Conservation (phyloP, 2,329 filamentous ascomycete species). For the Cytospora paraplurivora region DNA sequence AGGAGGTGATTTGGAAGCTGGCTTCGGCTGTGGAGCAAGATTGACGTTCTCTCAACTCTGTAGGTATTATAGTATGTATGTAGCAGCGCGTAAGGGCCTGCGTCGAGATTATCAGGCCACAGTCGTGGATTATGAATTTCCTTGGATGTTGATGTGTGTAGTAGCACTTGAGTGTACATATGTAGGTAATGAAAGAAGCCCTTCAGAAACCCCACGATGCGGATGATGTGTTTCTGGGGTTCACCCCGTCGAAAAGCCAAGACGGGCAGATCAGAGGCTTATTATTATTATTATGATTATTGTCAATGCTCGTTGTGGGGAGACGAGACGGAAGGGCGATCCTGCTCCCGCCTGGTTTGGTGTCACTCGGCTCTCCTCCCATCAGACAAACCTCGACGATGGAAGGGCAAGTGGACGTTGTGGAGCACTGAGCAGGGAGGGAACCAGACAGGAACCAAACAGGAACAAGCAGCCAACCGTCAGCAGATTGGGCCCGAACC, state of each 20-base stretch:
- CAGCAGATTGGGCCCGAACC: slow-evolving; percentile 16
- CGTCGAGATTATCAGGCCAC: no score
- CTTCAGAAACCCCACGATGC: not conserved
- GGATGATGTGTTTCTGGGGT: slow-evolving; percentile 1
- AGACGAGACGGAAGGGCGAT: slow-evolving; percentile 7
- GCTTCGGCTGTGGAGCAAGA: slow-evolving; percentile 2
- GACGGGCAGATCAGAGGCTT: slow-evolving; percentile 22
- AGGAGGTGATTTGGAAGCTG: not conserved
- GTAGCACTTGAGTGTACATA: not conserved
- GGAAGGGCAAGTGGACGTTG: slow-evolving; percentile 13
- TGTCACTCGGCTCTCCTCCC: slow-evolving; percentile 24
- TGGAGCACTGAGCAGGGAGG: not conserved
- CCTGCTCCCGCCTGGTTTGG: slow-evolving; percentile 10
- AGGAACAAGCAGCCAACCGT: slow-evolving; percentile 13
- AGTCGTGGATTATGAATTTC: not conserved
- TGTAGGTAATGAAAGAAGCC: not conserved
- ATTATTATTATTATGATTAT: not conserved
- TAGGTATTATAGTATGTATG: not conserved
- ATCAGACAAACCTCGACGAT: slow-evolving; percentile 15
- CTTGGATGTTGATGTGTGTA: not conserved
- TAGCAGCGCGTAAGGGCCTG: no score
- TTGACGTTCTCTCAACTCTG: slow-evolving; percentile 5
- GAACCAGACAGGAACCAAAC: slow-evolving; percentile 1
- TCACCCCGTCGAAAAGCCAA: slow-evolving; percentile 10
- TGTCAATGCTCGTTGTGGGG: slow-evolving; percentile 21